Base-by-base conservation (phyloP, 208 protist genomes). In the Crithidia thermophila region DNA sequence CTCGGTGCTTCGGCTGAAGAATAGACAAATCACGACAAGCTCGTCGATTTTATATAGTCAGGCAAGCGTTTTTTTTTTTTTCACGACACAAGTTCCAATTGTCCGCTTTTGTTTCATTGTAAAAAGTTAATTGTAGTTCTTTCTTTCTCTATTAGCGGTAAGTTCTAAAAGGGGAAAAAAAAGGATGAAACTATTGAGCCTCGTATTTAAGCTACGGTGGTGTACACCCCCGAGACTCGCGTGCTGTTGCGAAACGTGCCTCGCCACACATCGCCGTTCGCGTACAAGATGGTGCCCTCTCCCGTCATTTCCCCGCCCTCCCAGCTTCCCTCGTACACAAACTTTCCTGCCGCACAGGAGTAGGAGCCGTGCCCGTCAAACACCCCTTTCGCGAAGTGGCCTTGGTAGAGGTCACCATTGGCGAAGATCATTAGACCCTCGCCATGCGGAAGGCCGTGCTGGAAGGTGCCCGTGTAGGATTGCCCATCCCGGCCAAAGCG, bases 241-340 rank as follows among this genome's bases (percentile, higher is more conserved):
- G 59, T 25, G 53, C 82, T 83, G 69, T 84, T 55, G 6, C 64
- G 42, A 58, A 91, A 87, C 10, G 51, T 49, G 14, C 88, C 88
- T 18, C 79, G 61, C 85, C 85, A 94, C 20, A 88, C 74, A 66
- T 90, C 84, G n/a, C 86, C 86, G 31, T 93, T 89, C 7, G 69
- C 66, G 71, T 86, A 94, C 45, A 65, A 64, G 27, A 94, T 30
- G 10, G 59, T 78, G 10, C 87, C 90, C 7, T 63, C 43, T 1
- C 90, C 90, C 40, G 91, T 62, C 73, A 91, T 90, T 23, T 61
- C 57, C 0, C 86, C 90, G 7, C 70, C 68, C 30, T 64, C 20
- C 89, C 89, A 95, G 46, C 52, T 57, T 3, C 87, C 87, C 34
- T 94, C 88, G 53, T 88, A 95, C 39, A 80, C 58, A 66, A 84